Evolutionary conservation across 1,284 basidiomycete genomes (phyloP).

Genomic region (Ganoderma resinaceum): DNA sequence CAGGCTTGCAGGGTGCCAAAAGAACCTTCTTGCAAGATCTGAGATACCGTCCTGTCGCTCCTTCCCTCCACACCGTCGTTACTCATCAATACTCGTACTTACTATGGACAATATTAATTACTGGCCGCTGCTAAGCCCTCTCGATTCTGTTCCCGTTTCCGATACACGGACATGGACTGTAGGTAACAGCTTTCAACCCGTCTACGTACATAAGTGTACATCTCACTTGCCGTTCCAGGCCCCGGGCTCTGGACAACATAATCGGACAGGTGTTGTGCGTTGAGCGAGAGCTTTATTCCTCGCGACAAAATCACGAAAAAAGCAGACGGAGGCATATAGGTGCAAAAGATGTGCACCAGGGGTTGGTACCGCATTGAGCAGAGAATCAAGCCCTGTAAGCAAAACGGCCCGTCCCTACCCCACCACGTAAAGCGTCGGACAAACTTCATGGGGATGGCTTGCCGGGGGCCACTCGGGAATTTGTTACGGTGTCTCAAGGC

Average conservation of each 20-base stretch:
- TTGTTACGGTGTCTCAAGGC: neutral
- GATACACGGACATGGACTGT: neutral
- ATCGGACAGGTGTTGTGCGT: too few relatives aligned
- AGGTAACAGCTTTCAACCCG: neutral
- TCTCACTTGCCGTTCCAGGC: neutral
- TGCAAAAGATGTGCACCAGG: too few relatives aligned
- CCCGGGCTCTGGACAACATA: too few relatives aligned
- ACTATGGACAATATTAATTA: conserved; percentile 1
- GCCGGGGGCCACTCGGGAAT: neutral
- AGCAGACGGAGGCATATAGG: too few relatives aligned
- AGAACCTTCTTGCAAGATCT: neutral
- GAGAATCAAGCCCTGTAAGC: too few relatives aligned
- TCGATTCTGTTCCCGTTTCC: neutral
- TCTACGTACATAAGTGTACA: neutral
- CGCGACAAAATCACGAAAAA: too few relatives aligned
- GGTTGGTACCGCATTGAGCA: too few relatives aligned
- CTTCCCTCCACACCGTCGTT: neutral
- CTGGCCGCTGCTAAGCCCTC: neutral
- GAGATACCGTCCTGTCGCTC: neutral
- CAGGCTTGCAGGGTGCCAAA: neutral
- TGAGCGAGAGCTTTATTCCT: too few relatives aligned
- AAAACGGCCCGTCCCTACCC: too few relatives aligned
- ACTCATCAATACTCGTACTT: too few relatives aligned
- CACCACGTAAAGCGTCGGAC: too few relatives aligned
- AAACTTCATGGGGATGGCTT: too few relatives aligned